Evolutionary conservation across 2,329 filamentous ascomycete genomes (phyloP).

Genomic region (Aspergillus sp.): DNA sequence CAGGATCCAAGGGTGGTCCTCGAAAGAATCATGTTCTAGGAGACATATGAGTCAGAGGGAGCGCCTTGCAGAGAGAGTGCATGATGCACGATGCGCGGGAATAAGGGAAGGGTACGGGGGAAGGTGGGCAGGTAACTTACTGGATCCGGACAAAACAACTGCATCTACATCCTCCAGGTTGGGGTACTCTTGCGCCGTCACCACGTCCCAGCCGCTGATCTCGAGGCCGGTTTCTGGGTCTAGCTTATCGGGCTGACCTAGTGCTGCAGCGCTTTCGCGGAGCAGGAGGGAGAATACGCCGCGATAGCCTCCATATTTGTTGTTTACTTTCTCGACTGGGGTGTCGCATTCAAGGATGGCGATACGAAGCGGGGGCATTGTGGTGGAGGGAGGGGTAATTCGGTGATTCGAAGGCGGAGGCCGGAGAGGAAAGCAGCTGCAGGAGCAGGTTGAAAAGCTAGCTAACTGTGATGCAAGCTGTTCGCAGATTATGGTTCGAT

Average conservation of each 20-base stretch:
- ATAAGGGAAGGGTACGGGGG: not conserved
- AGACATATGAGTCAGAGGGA: not conserved
- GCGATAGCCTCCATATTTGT: constrained; percentile 71
- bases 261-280: constrained; percentile 52
- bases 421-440: not conserved
- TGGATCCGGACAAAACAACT: constrained; percentile 74
- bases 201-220: constrained; percentile 70
- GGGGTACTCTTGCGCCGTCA: constrained; percentile 70
- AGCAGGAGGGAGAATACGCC: constrained; percentile 68
- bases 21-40: constrained; percentile 72
- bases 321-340: constrained; percentile 64
- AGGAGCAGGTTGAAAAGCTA: not conserved
- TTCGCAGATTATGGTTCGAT: not conserved
- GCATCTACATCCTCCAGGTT: constrained; percentile 74
- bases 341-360: constrained; percentile 88
- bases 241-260: constrained; percentile 38
- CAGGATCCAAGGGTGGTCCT: constrained; percentile 73
- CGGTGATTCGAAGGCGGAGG: not conserved
- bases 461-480: not conserved
- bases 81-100: not conserved
- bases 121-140: constrained; percentile 41
- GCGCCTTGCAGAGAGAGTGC: not conserved
- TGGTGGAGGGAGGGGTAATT: not conserved
- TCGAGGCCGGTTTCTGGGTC: constrained; percentile 50
- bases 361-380: constrained; percentile 65